Evolutionary conservation across 2,329 filamentous ascomycete species (phyloP), one percentile per base, ranked within the genome.

Genomic region (Xylariaceae sp.): DNA sequence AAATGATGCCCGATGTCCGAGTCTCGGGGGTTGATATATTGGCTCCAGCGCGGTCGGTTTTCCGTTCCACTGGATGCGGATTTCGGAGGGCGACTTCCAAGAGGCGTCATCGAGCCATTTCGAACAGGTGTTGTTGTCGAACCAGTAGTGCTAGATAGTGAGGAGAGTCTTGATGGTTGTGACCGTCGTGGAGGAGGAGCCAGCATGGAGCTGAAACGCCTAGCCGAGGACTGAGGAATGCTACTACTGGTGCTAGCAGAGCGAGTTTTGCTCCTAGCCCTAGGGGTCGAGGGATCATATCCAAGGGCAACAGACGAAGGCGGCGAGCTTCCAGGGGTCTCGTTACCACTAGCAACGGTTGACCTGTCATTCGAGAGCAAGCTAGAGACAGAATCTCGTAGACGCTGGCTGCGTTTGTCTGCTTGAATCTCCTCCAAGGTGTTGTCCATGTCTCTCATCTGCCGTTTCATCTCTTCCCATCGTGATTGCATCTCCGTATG

Each of bases 321-420:
- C 6, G 83, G 83, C 17, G 83, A 85, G 75, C 85, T 90, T 51
- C 86, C 85, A 0, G 88, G 88, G 0, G 88, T 90, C 39, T 88
- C 90, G 51, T 86, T 75, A 51, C 83, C 82, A 67, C 89, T 93
- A 62, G 82, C 86, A 8, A 83, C 76, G 2, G 87, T 83, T 1
- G 89, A 92, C 55, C 85, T 82, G 70, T 95, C 91, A 65, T 89
- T 89, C 1, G 90, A 95, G 2, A 96, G 79, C 73, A 97, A 90
- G 66, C 90, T 97, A 0, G 92, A 97, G 58, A 97, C 88, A 0
- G 93, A 97, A 73, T 97, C 93, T 51, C 93, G 85, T 53, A 97
- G 80, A 67, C 93, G 89, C 70, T 92, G 89, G 55, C 84, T 86
- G 64, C 81, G 82, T 55, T 77, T 78, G 60, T 85, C 82, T 6